Evolutionary conservation across 441 rosid genomes (phyloP), one percentile per base, ranked within the genome.

Genomic region (Erodium moschatum): DNA sequence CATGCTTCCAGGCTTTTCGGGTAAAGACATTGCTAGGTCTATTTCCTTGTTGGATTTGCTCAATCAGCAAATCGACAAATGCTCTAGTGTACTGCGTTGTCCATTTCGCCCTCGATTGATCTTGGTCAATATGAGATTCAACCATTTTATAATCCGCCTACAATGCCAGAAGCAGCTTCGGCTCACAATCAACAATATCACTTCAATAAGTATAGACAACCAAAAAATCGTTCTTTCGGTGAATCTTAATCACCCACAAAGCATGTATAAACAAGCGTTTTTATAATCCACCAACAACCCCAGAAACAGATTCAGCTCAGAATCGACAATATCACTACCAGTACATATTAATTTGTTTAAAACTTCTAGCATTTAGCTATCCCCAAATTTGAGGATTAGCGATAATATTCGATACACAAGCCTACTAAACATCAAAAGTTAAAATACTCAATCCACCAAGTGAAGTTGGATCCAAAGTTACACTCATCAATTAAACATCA

Each of bases 51-150:
- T 8, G 60, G 15, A 52, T 52, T 52, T 52, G 60, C 18, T 52
- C 21, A 52, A 52, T 52, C 60, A 52, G 15, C 60, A 52, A 52
- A 15, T 52, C 60, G 6, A 52, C 60, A 52, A 52, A 52, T 6
- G 15, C 8, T n/a, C 15, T 52, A 16, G 60, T 52, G 19, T 52
- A 52, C 60, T n/a, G 60, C 4, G 60, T 52, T 52, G 60, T 52
- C 60, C 60, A 52, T 52, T 52, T 52, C 15, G 60, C 60, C 7
- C 60, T 52, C 4, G 60, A 52, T 52, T 52, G 60, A 52, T 52
- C 60, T 52, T 52, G 60, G 8, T 52, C 60, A 52, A 52, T 18
- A 18, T 52, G 60, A 16, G 15, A 4, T 15, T 52, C 60, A 52
- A 52, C 44, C 44, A 38, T 38, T 38, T 38, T 6, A 9, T 16